Percentiles rank a stretch among this genome's conserved stretches.
phyloP scores from a whole-genome alignment of 192 early-diverging fungal genomes.

The Oehlia diaphana region DNA sequence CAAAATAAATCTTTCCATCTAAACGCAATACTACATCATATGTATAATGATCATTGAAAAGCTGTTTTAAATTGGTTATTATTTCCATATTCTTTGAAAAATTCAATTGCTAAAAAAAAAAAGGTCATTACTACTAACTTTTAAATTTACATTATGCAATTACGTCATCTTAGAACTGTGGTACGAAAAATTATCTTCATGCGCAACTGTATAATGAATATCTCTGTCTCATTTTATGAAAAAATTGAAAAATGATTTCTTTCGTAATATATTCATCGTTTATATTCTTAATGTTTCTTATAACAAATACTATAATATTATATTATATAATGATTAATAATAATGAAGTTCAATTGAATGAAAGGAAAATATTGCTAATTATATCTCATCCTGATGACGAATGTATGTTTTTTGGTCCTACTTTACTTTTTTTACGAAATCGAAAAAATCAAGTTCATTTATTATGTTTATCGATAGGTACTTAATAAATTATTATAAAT shows the following conservation, averaged over 20 bases:
- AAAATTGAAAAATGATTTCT: not conserved
- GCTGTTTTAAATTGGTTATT: not conserved
- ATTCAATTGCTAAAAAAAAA: not conserved
- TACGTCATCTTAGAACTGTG: no score
- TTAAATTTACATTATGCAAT: no score
- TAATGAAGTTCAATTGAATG: not conserved
- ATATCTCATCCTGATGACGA: slow-evolving; percentile 98
- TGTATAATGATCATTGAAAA: slow-evolving; percentile 4
- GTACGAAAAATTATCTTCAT: no score
- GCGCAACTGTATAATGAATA: no score
- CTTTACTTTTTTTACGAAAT: slow-evolving; percentile 54
- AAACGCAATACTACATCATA: slow-evolving; percentile 4
- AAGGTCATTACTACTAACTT: no score
- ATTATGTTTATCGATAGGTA: slow-evolving; percentile 86
- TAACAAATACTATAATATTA: not conserved
- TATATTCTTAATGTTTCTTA: not conserved
- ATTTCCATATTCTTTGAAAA: not conserved
- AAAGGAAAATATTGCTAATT: slow-evolving; percentile 58
- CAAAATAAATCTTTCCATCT: slow-evolving; percentile 5
- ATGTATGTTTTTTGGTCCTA: slow-evolving; percentile 96
- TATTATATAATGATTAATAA: slow-evolving; percentile 6
- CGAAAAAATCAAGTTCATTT: slow-evolving; percentile 63
- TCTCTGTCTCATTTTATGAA: not conserved
- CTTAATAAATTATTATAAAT: slow-evolving; percentile 6
- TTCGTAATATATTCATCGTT: not conserved